Conservation (phyloP, 371 early-diverging fungal genomes). For the Sporodiniella umbellata region DNA sequence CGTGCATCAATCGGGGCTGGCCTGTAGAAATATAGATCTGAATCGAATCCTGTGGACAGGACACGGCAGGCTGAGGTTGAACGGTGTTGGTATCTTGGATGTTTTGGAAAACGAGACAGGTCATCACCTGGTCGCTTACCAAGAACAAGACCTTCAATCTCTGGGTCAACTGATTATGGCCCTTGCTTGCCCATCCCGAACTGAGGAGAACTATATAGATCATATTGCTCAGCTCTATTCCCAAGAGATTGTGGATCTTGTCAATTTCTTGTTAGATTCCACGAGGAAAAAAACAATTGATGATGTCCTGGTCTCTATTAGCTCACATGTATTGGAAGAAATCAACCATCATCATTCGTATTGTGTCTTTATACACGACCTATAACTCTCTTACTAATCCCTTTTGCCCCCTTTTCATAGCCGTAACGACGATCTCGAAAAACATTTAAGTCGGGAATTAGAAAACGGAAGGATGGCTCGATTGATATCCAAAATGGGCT, state of each 20-base stretch:
- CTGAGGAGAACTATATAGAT: conserved; percentile 68
- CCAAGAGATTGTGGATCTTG: conserved; percentile 72
- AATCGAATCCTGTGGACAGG: conserved; percentile 79
- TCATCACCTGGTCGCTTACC: conserved; percentile 59
- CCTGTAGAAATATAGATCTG: conserved; percentile 75
- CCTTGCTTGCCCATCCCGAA: conserved; percentile 70
- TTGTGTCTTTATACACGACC: too few relatives aligned
- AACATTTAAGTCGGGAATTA: conserved; percentile 74
- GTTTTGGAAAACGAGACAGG: conserved; percentile 71
- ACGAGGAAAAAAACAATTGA: conserved; percentile 79
- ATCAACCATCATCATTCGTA: conserved; percentile 69
- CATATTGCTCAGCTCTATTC: conserved; percentile 71
- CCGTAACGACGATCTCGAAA: conserved; percentile 79
- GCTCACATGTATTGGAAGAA: conserved; percentile 73
- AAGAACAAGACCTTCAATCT: conserved; percentile 81
- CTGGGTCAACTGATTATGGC: conserved; percentile 82
- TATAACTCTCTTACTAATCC: too few relatives aligned
- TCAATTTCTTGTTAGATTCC: conserved; percentile 76
- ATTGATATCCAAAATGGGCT: conserved; percentile 84
- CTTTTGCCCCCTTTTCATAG: too few relatives aligned
- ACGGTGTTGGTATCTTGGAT: conserved; percentile 82
- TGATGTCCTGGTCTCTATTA: conserved; percentile 79
- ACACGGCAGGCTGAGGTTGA: conserved; percentile 79
- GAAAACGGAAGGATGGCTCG: conserved; percentile 91
- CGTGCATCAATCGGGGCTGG: conserved; percentile 81